A percentile compares a stretch with the other conserved stretches of the same genome.
phyloP scores from a whole-genome alignment of 208 protist species.

The Trichomonas vaginalis region DNA sequence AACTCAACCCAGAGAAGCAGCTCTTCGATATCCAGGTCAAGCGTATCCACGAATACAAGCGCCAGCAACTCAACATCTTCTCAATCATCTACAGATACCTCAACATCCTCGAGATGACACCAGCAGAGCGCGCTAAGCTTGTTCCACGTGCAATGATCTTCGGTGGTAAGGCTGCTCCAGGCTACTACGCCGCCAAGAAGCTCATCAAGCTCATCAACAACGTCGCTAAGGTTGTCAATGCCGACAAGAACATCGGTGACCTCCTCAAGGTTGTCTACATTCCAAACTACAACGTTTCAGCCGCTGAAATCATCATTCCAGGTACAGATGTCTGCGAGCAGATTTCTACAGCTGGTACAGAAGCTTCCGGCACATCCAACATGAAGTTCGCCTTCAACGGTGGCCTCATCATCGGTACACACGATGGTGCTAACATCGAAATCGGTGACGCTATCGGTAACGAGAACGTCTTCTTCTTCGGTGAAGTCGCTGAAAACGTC shows the following conservation, averaged over 20 bases:
- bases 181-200: constrained; percentile 57
- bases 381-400: constrained; percentile 70
- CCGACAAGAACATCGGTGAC: constrained; percentile 42
- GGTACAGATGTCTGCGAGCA: constrained; percentile 60
- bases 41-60: constrained; percentile 72
- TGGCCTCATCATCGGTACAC: constrained; percentile 57
- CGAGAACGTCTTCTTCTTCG: constrained; percentile 62
- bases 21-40: constrained; percentile 62
- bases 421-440: constrained; percentile 67
- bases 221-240: constrained; percentile 57
- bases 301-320: constrained; percentile 62
- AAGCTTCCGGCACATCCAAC: constrained; percentile 61
- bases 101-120: constrained; percentile 39
- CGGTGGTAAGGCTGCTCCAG: constrained; percentile 60
- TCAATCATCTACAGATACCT: constrained; percentile 47
- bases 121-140: constrained; percentile 20
- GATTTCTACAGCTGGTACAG: constrained; percentile 60
- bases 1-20: background rate
- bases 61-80: constrained; percentile 62
- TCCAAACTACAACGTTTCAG: constrained; percentile 62
- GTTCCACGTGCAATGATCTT: constrained; percentile 39
- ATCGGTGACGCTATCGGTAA: constrained; percentile 54
- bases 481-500: constrained; percentile 43
- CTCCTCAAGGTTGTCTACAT: constrained; percentile 59
- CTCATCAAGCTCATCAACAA: constrained; percentile 65